These are phyloP conservation scores for Colletotrichum sp. DNA, from an alignment of 2,329 filamentous ascomycete species.

Conservation along the genomic window DNA sequence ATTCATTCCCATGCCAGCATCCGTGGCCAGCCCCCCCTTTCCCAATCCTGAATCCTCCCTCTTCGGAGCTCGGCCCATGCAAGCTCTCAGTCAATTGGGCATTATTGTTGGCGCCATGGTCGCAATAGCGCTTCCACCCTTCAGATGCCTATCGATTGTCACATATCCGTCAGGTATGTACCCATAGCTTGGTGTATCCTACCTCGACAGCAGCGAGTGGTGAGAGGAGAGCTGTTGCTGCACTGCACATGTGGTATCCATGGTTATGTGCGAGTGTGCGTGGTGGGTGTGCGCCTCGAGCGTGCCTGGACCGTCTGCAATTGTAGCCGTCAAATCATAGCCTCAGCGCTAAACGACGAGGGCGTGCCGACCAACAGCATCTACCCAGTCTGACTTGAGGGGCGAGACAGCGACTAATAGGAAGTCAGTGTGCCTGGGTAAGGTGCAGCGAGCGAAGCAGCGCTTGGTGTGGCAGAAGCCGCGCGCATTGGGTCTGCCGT, in stretches of 20 bases:
- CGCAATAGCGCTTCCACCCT: not conserved
- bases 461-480: not conserved
- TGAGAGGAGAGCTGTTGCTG: not conserved
- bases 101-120: not conserved
- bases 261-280: not conserved
- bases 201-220: not conserved
- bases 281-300: not conserved
- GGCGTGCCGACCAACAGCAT: constrained; percentile 2
- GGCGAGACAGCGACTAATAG: not conserved
- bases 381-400: not conserved
- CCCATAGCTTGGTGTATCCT: not conserved
- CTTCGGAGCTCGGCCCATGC: not conserved
- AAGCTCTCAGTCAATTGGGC: not conserved
- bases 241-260: not conserved
- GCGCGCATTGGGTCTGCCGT: constrained; percentile 12
- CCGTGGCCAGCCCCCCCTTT: not conserved
- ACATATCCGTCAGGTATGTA: not conserved
- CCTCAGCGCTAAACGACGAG: constrained; percentile 8
- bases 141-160: not conserved
- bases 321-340: constrained; percentile 1
- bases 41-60: not conserved
- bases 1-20: not conserved
- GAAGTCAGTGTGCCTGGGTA: constrained; percentile 1
- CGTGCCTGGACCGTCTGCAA: constrained; percentile 3
- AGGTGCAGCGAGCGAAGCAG: not conserved